Conservation (phyloP, 371 early-diverging fungal species). For the Funneliformis caledonium region DNA sequence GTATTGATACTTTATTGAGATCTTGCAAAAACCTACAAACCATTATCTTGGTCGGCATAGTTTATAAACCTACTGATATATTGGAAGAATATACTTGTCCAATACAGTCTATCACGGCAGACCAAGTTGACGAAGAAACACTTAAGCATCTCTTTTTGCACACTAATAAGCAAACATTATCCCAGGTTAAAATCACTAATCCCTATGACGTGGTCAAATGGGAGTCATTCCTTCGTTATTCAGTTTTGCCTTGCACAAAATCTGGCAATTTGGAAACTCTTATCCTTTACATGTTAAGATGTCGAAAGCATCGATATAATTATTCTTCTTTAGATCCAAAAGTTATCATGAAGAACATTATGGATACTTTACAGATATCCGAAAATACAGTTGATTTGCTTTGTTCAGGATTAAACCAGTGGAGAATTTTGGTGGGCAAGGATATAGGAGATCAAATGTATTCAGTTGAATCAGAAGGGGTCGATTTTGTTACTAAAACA, state of each 20-base stretch:
- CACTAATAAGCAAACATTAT: not conserved
- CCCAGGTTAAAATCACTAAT: not conserved
- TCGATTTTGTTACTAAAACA: constrained; percentile 37
- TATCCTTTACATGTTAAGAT: not conserved
- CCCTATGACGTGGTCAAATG: not conserved
- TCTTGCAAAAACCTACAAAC: not conserved
- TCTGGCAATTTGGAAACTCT: not conserved
- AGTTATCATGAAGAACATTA: constrained; percentile 7
- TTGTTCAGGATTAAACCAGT: not conserved
- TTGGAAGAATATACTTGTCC: not conserved
- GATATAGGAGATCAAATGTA: not conserved
- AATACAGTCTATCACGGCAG: not conserved
- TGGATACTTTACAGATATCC: constrained; percentile 8
- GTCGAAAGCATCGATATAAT: not conserved
- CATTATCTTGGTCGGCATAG: not conserved
- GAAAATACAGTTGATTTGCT: not conserved
- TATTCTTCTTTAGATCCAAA: not conserved
- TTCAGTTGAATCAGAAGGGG: constrained; percentile 27
- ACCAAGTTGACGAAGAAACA: constrained; percentile 1
- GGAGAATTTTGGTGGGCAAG: constrained; percentile 2
- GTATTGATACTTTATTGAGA: not conserved
- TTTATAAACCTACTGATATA: not conserved
- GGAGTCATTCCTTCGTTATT: not conserved
- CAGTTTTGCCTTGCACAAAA: not conserved
- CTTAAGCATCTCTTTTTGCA: not conserved